These are phyloP conservation scores for Nyssa sinensis DNA, from an alignment of 148 eudicot species.

Conservation along the genomic window DNA sequence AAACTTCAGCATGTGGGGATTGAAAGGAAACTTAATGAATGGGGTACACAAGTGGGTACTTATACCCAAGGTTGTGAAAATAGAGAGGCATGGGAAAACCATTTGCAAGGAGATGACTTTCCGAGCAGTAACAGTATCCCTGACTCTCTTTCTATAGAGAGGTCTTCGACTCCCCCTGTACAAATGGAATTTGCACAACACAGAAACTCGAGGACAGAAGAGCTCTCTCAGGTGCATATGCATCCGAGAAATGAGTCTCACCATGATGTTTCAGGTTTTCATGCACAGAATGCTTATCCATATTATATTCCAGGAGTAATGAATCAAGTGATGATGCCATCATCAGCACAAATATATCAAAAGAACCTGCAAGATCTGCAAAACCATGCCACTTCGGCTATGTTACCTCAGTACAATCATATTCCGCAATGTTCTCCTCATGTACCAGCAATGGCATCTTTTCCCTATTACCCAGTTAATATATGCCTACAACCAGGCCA, in stretches of 20 bases:
- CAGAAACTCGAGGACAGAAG: constrained; percentile 47
- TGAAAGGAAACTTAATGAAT: constrained; percentile 18
- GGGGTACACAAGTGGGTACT: constrained; percentile 26
- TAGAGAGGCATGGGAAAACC: constrained; percentile 38
- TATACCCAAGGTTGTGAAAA: constrained; percentile 29
- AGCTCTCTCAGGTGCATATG: constrained; percentile 44
- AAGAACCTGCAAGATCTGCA: constrained; percentile 36
- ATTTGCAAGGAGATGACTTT: constrained; percentile 49
- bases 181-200: constrained; percentile 39
- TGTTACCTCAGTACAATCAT: constrained; percentile 59
- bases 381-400: constrained; percentile 34
- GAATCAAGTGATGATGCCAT: constrained; percentile 70
- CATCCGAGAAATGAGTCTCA: constrained; percentile 47
- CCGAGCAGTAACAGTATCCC: constrained; percentile 63
- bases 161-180: constrained; percentile 60
- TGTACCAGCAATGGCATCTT: constrained; percentile 59
- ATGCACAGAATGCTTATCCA: constrained; percentile 52
- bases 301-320: constrained; percentile 66
- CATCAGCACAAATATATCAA: constrained; percentile 46
- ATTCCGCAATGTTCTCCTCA: constrained; percentile 57
- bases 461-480: constrained; percentile 61
- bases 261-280: constrained; percentile 44
- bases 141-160: constrained; percentile 66
- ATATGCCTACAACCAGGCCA: constrained; percentile 70
- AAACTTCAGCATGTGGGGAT: constrained; percentile 7